Evolutionary conservation across 352 stramenopile species (phyloP).

Genomic region (Pythium pectinolyticum): DNA sequence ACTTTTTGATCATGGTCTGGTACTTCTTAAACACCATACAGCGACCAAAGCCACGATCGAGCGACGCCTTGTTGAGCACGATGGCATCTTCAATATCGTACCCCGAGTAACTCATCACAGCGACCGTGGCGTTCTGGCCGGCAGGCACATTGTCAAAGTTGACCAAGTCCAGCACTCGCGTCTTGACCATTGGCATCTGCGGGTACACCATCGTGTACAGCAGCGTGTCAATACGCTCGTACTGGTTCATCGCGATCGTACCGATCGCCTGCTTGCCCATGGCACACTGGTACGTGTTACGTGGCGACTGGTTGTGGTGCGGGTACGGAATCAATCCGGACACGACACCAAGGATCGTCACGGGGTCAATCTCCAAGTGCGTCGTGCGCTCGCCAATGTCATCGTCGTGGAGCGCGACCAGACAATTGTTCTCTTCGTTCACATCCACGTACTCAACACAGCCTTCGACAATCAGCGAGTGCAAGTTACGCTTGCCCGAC

Average conservation of each 20-base stretch:
- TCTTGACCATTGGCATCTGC: slow-evolving; percentile 99
- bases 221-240: slow-evolving; percentile 98
- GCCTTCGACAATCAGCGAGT: slow-evolving; percentile 90
- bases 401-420: slow-evolving; percentile 95
- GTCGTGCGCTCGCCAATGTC: slow-evolving; percentile 92
- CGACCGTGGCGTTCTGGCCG: slow-evolving; percentile 98
- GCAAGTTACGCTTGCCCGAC: slow-evolving; percentile 70
- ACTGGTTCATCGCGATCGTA: slow-evolving; percentile 99
- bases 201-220: slow-evolving; percentile 99
- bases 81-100: slow-evolving; percentile 99
- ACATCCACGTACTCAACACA: slow-evolving; percentile 99
- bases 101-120: slow-evolving; percentile 99
- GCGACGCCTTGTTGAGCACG: slow-evolving; percentile 97
- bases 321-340: slow-evolving; percentile 98
- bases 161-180: slow-evolving; percentile 96
- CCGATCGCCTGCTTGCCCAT: slow-evolving; percentile 99
- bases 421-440: slow-evolving; percentile 99
- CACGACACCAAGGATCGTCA: slow-evolving; percentile 98
- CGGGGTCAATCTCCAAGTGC: slow-evolving; percentile 99
- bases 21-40: slow-evolving; percentile 99
- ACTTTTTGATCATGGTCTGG: slow-evolving; percentile 96
- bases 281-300: slow-evolving; percentile 99
- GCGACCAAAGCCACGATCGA: slow-evolving; percentile 97
- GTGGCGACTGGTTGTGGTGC: slow-evolving; percentile 98
- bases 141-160: slow-evolving; percentile 98